Evolutionary conservation across 306 rosid genomes (phyloP).

Genomic region (Senna siamea): DNA sequence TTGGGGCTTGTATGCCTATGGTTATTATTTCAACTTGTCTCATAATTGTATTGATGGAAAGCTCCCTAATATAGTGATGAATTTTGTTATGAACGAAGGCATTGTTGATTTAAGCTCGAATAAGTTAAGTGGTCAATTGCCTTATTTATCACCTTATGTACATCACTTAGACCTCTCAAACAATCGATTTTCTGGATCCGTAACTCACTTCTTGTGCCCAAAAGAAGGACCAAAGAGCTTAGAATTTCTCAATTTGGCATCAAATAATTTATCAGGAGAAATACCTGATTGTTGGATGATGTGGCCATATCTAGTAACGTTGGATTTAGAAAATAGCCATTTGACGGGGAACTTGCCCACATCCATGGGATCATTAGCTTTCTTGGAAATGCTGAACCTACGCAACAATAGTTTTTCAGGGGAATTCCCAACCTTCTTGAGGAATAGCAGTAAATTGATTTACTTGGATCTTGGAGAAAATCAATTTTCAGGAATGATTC

Average conservation of each 20-base stretch:
- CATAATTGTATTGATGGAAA: slow-evolving; percentile 12
- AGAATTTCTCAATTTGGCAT: slow-evolving; percentile 21
- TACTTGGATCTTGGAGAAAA: neutral
- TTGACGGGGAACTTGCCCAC: neutral
- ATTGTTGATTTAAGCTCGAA: neutral
- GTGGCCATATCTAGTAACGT: neutral
- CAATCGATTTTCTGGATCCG: slow-evolving; percentile 20
- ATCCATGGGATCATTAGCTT: neutral
- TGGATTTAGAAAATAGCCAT: neutral
- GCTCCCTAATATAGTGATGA: no score
- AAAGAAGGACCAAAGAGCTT: neutral
- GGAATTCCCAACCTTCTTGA: neutral
- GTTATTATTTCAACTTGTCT: neutral
- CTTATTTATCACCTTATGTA: neutral
- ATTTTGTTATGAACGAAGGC: neutral
- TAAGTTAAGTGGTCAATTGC: neutral
- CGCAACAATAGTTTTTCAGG: neutral
- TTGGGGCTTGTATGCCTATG: neutral
- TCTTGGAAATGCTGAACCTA: neutral
- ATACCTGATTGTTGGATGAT: slow-evolving; percentile 28
- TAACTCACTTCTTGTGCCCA: neutral
- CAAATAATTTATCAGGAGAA: slow-evolving; percentile 30
- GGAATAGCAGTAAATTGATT: neutral
- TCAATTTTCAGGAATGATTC: neutral
- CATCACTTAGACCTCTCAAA: slow-evolving; percentile 4